Evolutionary conservation across 1,284 basidiomycete genomes (phyloP).

Genomic region (Clitocybe nebularis): DNA sequence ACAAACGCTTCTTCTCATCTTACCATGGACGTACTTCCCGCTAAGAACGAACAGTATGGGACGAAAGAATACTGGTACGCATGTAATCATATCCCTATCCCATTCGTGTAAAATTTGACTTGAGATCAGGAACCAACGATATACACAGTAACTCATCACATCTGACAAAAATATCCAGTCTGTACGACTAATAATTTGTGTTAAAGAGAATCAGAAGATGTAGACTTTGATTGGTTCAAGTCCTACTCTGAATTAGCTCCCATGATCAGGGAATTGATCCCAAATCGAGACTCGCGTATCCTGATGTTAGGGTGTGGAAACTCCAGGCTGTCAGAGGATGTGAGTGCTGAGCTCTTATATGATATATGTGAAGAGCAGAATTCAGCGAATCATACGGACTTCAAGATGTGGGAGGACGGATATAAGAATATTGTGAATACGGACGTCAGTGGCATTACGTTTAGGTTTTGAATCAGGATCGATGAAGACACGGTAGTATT

Average conservation of each 20-base stretch:
- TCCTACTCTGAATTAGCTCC: constrained; percentile 64
- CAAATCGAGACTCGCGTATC: constrained; percentile 62
- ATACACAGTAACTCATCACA: constrained; percentile 45
- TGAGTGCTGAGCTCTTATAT: constrained; percentile 28
- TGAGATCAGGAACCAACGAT: constrained; percentile 59
- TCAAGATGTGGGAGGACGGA: constrained; percentile 87
- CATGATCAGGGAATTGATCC: constrained; percentile 59
- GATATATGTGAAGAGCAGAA: neutral
- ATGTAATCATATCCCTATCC: neutral
- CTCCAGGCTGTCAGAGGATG: constrained; percentile 75
- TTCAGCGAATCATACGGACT: neutral
- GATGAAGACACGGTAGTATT: constrained; percentile 56
- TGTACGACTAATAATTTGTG: constrained; percentile 6
- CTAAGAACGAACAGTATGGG: constrained; percentile 72
- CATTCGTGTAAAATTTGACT: neutral
- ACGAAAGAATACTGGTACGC: constrained; percentile 73
- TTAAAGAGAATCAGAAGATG: constrained; percentile 56
- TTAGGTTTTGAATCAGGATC: neutral
- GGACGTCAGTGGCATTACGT: constrained; percentile 54
- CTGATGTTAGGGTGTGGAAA: constrained; percentile 93
- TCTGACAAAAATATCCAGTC: neutral
- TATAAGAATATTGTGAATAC: constrained; percentile 82
- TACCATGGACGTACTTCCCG: constrained; percentile 45
- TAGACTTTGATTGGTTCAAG: constrained; percentile 87
- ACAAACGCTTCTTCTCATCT: no score